phyloP scores from a whole-genome alignment of 805 yeast species.

The Spencermartinsiella europaea region DNA sequence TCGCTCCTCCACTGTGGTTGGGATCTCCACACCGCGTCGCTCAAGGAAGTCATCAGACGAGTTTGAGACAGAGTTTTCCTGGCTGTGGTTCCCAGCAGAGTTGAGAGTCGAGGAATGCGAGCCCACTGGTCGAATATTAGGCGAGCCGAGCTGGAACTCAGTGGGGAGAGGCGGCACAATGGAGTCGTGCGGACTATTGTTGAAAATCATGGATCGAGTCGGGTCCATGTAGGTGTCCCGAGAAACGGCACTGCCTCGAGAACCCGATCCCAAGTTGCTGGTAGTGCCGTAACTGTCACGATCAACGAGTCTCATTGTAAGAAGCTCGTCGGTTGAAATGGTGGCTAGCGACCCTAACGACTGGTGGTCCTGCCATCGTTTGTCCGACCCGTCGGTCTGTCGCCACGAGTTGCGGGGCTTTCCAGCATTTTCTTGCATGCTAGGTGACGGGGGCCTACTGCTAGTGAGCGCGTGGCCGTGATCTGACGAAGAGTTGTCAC shows the following conservation, averaged over 20 bases:
- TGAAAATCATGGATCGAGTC: slow-evolving; percentile 21
- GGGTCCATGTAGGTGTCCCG: slow-evolving; percentile 25
- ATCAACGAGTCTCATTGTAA: slow-evolving; percentile 72
- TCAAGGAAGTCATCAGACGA: slow-evolving; percentile 5
- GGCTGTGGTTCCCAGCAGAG: slow-evolving; percentile 7
- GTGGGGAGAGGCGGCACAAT: slow-evolving; percentile 16
- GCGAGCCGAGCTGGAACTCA: slow-evolving; percentile 28
- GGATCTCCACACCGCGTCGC: slow-evolving; percentile 2
- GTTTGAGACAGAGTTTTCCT: slow-evolving; percentile 8
- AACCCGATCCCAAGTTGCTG: slow-evolving; percentile 2
- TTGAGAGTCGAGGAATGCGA: slow-evolving; percentile 29
- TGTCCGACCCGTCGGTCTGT: slow-evolving; percentile 33
- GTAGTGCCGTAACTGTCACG: slow-evolving; percentile 15
- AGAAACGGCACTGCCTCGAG: slow-evolving; percentile 5
- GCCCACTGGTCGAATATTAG: slow-evolving; percentile 29
- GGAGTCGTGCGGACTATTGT: slow-evolving; percentile 20
- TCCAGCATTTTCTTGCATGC: slow-evolving; percentile 10
- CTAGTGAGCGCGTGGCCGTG: slow-evolving; percentile 36
- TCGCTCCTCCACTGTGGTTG: neutral
- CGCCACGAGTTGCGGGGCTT: slow-evolving; percentile 58
- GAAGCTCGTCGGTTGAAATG: slow-evolving; percentile 76
- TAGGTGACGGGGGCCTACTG: neutral
- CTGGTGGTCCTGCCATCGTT: slow-evolving; percentile 48
- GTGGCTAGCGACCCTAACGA: slow-evolving; percentile 74
- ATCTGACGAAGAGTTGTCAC: neutral